phyloP scores from a whole-genome alignment of 2,329 filamentous ascomycete species.

The Mariannaea sp. region DNA sequence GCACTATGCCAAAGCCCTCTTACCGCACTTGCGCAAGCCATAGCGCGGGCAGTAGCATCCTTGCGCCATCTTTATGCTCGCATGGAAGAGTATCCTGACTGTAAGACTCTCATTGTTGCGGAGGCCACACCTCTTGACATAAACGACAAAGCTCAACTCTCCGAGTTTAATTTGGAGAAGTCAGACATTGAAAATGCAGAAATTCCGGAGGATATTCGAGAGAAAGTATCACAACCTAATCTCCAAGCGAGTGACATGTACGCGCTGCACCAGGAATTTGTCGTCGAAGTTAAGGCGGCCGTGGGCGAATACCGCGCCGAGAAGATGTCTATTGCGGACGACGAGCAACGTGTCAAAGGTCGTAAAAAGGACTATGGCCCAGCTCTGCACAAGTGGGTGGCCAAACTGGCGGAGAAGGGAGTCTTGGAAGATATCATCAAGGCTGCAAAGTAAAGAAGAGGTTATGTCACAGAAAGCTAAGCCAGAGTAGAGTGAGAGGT shows the following conservation, averaged over 20 bases:
- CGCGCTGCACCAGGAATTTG: conserved; percentile 46
- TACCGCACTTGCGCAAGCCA: conserved; percentile 50
- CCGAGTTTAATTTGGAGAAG: conserved; percentile 39
- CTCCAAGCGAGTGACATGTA: conserved; percentile 37
- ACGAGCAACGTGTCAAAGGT: conserved; percentile 57
- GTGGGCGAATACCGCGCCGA: conserved; percentile 56
- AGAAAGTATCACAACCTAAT: conserved; percentile 17
- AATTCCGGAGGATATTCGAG: conserved; percentile 23
- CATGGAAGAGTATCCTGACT: conserved; percentile 28
- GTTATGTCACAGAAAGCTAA: neutral
- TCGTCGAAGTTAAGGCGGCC: conserved; percentile 48
- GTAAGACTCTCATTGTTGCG: conserved; percentile 29
- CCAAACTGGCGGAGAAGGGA: conserved; percentile 69
- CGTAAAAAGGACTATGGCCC: conserved; percentile 71
- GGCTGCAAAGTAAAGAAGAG: conserved; percentile 20
- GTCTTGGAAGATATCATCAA: conserved; percentile 54
- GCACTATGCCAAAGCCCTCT: conserved; percentile 73
- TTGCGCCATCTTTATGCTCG: conserved; percentile 46
- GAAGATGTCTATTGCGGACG: conserved; percentile 49
- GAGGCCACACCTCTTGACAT: conserved; percentile 32
- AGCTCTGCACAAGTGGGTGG: conserved; percentile 71
- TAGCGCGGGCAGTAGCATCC: conserved; percentile 50
- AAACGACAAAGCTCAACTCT: conserved; percentile 33
- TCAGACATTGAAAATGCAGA: conserved; percentile 32
- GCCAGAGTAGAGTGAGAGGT: neutral